Percentiles rank a stretch among this genome's conserved stretches.
Evolutionary conservation across 1,284 basidiomycete species (phyloP).

Genomic region (Ceratobasidium sp.): DNA sequence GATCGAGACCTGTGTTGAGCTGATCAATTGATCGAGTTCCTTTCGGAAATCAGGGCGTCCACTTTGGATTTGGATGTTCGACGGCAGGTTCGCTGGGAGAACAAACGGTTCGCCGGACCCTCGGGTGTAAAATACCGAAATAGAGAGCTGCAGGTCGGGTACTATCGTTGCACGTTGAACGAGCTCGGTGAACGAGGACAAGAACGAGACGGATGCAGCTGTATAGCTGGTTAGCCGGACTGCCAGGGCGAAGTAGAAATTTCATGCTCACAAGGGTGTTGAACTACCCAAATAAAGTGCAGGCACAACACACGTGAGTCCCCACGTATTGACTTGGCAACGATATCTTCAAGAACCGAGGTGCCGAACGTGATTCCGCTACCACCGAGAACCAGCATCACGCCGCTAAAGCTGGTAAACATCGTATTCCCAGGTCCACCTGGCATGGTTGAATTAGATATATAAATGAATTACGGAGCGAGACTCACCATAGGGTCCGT

Average conservation of each 20-base stretch:
- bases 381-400: conserved; percentile 46
- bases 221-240: background rate
- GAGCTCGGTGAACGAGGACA: conserved; percentile 65
- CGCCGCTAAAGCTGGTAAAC: conserved; percentile 44
- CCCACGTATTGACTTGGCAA: conserved; percentile 29
- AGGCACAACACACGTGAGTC: conserved; percentile 13
- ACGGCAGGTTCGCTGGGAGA: conserved; percentile 57
- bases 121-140: conserved; percentile 28
- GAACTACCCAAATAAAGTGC: conserved; percentile 46
- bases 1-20: conserved; percentile 63
- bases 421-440: conserved; percentile 46
- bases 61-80: conserved; percentile 61
- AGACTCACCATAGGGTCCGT: conserved; percentile 47
- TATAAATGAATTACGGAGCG: background rate
- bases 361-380: conserved; percentile 48
- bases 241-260: background rate
- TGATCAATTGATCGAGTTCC: conserved; percentile 55
- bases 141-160: background rate
- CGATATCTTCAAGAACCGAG: conserved; percentile 45
- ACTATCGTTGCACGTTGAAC: conserved; percentile 57
- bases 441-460: background rate
- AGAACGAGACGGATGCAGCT: conserved; percentile 65
- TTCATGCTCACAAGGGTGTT: conserved; percentile 44
- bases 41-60: conserved; percentile 62
- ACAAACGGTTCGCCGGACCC: conserved; percentile 47